Conservation (phyloP, 2,329 filamentous ascomycete species). For the Colletotrichum siamense region DNA sequence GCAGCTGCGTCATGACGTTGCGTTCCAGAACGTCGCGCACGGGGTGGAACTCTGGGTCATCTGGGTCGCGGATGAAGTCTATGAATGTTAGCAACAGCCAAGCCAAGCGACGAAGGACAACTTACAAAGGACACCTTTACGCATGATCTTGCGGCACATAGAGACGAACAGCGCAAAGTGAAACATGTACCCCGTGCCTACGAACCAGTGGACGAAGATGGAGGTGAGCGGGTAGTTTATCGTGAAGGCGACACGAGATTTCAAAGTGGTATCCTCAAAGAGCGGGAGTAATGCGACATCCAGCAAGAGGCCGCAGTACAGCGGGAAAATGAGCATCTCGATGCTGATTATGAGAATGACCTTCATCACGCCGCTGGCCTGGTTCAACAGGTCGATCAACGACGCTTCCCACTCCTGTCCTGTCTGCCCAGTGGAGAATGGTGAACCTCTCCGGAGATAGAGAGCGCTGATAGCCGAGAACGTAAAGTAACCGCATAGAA, state of each 20-base stretch:
- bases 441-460: slow-evolving; percentile 77
- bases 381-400: slow-evolving; percentile 82
- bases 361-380: slow-evolving; percentile 96
- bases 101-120: slow-evolving; percentile 21
- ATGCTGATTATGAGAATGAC: slow-evolving; percentile 98
- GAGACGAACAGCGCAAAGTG: slow-evolving; percentile 98
- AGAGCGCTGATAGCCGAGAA: slow-evolving; percentile 76
- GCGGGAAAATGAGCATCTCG: slow-evolving; percentile 96
- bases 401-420: slow-evolving; percentile 74
- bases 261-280: slow-evolving; percentile 81
- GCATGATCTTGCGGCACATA: slow-evolving; percentile 98
- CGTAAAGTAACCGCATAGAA: slow-evolving; percentile 80
- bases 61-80: slow-evolving; percentile 97
- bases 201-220: slow-evolving; percentile 97
- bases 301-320: slow-evolving; percentile 92
- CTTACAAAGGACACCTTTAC: slow-evolving; percentile 89
- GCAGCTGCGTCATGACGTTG: slow-evolving; percentile 87
- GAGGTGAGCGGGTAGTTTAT: slow-evolving; percentile 83
- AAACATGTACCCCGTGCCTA: slow-evolving; percentile 99
- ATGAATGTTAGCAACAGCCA: slow-evolving; percentile 28
- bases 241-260: slow-evolving; percentile 80
- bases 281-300: slow-evolving; percentile 88
- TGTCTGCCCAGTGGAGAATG: slow-evolving; percentile 64
- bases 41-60: slow-evolving; percentile 97
- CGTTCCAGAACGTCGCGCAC: slow-evolving; percentile 96